phyloP scores from a whole-genome alignment of 306 rosid species.

The Pyrus betulifolia region DNA sequence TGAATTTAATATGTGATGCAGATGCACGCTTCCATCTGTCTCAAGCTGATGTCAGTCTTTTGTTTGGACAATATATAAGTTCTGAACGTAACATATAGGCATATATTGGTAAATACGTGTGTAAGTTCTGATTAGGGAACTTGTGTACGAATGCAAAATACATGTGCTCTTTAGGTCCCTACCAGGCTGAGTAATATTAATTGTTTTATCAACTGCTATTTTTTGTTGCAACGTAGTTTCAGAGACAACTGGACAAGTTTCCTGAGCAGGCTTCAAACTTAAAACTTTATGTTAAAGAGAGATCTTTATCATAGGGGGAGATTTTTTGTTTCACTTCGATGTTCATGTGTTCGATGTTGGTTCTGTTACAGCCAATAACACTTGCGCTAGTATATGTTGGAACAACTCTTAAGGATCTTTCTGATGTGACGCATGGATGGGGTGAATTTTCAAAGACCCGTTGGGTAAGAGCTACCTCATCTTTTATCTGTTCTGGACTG shows the following conservation, averaged over 20 bases:
- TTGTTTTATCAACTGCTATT: neutral
- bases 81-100: neutral
- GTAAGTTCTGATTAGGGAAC: neutral
- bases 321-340: constrained; percentile 5
- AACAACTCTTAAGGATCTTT: constrained; percentile 93
- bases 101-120: neutral
- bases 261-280: neutral
- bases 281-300: neutral
- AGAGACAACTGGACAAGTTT: neutral
- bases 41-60: neutral
- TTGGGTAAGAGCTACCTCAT: constrained; percentile 54
- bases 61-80: neutral
- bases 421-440: constrained; percentile 97
- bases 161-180: neutral
- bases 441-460: constrained; percentile 71
- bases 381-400: constrained; percentile 79
- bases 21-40: neutral
- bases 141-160: neutral
- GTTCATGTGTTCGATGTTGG: constrained; percentile 12
- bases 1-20: neutral
- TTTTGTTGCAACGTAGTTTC: neutral
- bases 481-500: neutral
- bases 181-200: neutral
- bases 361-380: constrained; percentile 76
- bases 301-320: neutral